A percentile compares a stretch with the other conserved stretches of the same genome.
Conservation (phyloP, 495 filamentous ascomycete species). For the Hypomontagnella submonticulosa region DNA sequence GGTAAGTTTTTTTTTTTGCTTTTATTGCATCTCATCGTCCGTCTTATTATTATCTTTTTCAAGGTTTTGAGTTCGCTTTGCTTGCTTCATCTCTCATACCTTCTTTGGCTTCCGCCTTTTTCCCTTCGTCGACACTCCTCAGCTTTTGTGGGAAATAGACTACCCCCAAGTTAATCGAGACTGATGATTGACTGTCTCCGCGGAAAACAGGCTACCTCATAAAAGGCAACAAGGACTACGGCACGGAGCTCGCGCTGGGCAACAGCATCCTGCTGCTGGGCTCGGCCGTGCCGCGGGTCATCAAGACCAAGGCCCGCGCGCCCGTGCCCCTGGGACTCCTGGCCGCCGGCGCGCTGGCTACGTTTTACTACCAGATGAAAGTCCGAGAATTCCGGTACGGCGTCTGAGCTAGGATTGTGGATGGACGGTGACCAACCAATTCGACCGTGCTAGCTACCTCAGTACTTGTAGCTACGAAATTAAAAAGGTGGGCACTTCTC, state of each 20-base stretch:
- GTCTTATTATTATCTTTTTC: no score
- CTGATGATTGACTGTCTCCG: background rate
- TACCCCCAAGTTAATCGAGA: background rate
- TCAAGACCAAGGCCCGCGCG: slow-evolving; percentile 39
- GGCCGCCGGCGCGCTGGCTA: slow-evolving; percentile 33
- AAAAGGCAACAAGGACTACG: slow-evolving; percentile 43
- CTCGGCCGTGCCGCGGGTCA: slow-evolving; percentile 36
- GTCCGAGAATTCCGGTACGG: slow-evolving; percentile 40
- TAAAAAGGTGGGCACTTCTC: no score
- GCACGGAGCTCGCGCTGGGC: slow-evolving; percentile 41
- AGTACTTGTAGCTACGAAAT: no score
- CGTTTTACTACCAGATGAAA: slow-evolving; percentile 45
- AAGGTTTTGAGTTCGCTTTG: background rate
- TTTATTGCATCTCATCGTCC: background rate
- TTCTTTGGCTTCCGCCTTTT: background rate
- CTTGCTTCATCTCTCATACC: no score
- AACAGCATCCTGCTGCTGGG: slow-evolving; percentile 38
- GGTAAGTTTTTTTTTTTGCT: slow-evolving; percentile 31
- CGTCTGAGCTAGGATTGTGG: slow-evolving; percentile 6
- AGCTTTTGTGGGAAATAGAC: background rate
- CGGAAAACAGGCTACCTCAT: slow-evolving; percentile 39
- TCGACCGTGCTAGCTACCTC: no score
- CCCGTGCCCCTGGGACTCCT: slow-evolving; percentile 37
- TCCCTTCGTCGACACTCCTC: background rate
- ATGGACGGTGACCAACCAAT: background rate